Evolutionary conservation across 83 land plant species (phyloP), one percentile per base, ranked within the genome.

Genomic region (Diphasiastrum complanatum): DNA sequence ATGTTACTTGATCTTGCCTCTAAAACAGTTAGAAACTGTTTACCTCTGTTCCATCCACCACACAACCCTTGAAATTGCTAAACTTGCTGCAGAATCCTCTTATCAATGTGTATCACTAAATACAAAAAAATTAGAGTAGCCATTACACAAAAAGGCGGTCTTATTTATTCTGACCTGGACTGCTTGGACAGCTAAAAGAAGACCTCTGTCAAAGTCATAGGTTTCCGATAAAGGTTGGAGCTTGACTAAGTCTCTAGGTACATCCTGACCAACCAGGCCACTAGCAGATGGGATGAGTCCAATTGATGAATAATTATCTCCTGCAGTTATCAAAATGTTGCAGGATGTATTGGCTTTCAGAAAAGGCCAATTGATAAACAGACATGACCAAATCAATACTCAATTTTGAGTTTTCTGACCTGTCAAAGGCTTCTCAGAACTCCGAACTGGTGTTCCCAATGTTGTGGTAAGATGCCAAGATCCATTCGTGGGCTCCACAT

Each of bases 171-270:
- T 53, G 48, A 84, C 99, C 91, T 89, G 96, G 63, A 89, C 77
- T 43, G 89, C 99, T 73, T 93, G 99, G 47, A 93, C 89, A 50
- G 89, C 74, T 61, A 93, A 86, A 65, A 93, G 96, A 75, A 93
- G 76, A 18, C 99, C 99, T 64, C 89, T 81, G 33, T 93, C 99
- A 55, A 93, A 76, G 68, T 93, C 96, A 80, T 72, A 89, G 33
- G 93, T 80, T 66, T 93, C 99, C 56, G 92, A 81, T 83, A 93
- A 78, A 41, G 99, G 92, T 33, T 79, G 86, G 63, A 93, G 89
- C 64, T 79, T 85, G 47, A 85, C 52, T 20, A 67, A 40, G 60
- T 78, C 79, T 81, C 82, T 83, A 71, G 75, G 77, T 67, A 73
- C 38, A 71, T 81, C 74, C 65, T n/a, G n/a, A 41, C 12, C 45